Base-by-base conservation (phyloP, 192 early-diverging fungal species). In the Linderina pennispora region DNA sequence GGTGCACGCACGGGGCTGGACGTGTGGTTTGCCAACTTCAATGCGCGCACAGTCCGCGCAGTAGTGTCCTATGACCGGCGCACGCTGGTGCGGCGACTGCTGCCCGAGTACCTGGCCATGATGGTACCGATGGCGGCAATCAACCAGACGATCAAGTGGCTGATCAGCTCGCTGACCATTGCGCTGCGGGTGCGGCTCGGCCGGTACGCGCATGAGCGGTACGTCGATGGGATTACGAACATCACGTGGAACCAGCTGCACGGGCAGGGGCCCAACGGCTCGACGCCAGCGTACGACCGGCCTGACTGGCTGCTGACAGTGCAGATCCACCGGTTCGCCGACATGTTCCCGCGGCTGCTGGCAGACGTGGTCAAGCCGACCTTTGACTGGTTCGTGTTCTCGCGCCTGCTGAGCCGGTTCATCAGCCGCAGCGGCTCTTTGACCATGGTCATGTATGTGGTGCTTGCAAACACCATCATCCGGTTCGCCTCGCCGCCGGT, bases 141-240 rank as follows among this genome's bases (percentile, higher is more conserved):
- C 40, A 73, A 73, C 53, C 70, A 73, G 54, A 54, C 62, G 8
- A 73, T 73, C 48, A 73, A 73, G 48, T 73, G 70, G 70, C 48
- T 54, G 11, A 65, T 73, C 34, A 45, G 55, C 45, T 73, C 63
- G 40, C 54, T 73, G 26, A 65, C 70, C 16, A 66, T 65, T 48
- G 62, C 70, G 0, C 48, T 74, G 47, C 58, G 70, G 2, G 63
- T 74, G 22, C 57, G 70, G 10, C 43, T 74, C 23, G 70, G 58
- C 10, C 45, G 54, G 9, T 62, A 66, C 21, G 70, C 70, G 16
- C 63, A 66, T 14, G 50, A 53, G 40, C 50, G 63, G 13, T 74
- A 74, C 40, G 70, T 65, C n/a, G 70, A 74, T 21, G 70, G 70
- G 10, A 58, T 66, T 40, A 74, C 70, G 13, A 65, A 74, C 36